These are phyloP conservation scores for Fagopyrum homotropicum DNA, from an alignment of 148 eudicot species.

Conservation along the genomic window DNA sequence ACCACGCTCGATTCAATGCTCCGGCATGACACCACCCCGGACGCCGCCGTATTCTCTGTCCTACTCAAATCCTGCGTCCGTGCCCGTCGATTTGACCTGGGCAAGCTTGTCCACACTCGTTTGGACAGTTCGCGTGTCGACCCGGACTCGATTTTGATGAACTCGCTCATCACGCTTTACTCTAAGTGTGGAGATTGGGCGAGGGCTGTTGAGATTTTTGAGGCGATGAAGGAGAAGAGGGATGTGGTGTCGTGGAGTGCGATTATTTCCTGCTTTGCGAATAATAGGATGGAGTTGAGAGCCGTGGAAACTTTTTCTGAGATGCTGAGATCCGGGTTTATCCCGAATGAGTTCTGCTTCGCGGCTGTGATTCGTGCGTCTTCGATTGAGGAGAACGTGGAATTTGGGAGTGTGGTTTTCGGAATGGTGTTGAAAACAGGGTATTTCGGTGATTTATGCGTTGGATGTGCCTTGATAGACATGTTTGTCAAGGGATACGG, in stretches of 20 bases:
- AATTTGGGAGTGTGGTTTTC: conserved; percentile 31
- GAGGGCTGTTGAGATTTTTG: conserved; percentile 31
- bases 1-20: conserved; percentile 48
- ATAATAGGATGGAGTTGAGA: conserved; percentile 27
- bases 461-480: conserved; percentile 63
- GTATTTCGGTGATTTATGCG: conserved; percentile 37
- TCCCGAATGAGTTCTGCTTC: conserved; percentile 49
- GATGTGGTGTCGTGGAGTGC: conserved; percentile 64
- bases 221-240: conserved; percentile 25
- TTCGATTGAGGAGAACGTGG: conserved; percentile 21
- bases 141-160: conserved; percentile 35
- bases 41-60: conserved; percentile 41
- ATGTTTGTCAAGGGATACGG: conserved; percentile 42
- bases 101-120: conserved; percentile 38
- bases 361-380: conserved; percentile 45
- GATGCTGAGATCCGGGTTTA: conserved; percentile 40
- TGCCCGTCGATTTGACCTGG: conserved; percentile 38
- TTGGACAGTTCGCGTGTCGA: conserved; percentile 25
- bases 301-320: conserved; percentile 37
- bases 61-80: conserved; percentile 56
- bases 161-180: conserved; percentile 46
- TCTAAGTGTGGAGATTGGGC: conserved; percentile 54
- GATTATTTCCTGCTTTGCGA: conserved; percentile 50
- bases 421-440: conserved; percentile 50
- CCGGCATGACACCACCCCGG: conserved; percentile 33